These are phyloP conservation scores for Phlegmacium glaucopus DNA, from an alignment of 768 basidiomycete genomes.

Conservation along the genomic window DNA sequence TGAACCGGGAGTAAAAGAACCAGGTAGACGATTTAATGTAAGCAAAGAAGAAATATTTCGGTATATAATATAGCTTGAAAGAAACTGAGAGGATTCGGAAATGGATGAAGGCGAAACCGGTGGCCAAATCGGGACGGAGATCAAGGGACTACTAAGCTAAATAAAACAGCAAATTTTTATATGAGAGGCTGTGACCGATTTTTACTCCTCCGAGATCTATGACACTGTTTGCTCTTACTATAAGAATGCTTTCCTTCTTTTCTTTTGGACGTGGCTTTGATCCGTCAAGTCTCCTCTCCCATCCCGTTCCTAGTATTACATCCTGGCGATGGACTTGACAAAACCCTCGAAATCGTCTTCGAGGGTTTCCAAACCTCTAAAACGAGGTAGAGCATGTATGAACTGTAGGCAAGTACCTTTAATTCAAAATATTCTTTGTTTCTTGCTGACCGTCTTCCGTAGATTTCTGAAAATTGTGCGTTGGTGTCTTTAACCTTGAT, in stretches of 20 bases:
- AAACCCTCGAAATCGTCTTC: constrained; percentile 29
- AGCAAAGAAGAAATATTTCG: no score
- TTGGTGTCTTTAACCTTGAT: constrained; percentile 4
- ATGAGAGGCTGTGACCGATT: no score
- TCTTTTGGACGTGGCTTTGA: constrained; percentile 26
- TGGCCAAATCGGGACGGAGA: no score
- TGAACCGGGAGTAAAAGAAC: no score
- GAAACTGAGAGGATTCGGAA: no score
- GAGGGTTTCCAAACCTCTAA: constrained; percentile 39
- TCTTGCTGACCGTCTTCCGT: constrained; percentile 1
- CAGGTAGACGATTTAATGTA: no score
- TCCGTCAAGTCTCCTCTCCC: constrained; percentile 30
- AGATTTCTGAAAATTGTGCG: constrained; percentile 52
- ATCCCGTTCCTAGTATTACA: constrained; percentile 19
- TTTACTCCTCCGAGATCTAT: constrained; percentile 19
- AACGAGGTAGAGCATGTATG: constrained; percentile 53
- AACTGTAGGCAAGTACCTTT: constrained; percentile 42
- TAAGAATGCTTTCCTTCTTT: constrained; percentile 30
- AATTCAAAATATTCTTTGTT: neutral
- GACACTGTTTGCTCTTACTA: constrained; percentile 27
- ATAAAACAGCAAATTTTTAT: no score
- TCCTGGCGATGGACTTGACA: constrained; percentile 37
- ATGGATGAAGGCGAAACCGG: no score
- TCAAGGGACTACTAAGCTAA: no score
- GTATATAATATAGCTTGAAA: no score